phyloP scores from a whole-genome alignment of 441 rosid species.

The Oxalis stricta region DNA sequence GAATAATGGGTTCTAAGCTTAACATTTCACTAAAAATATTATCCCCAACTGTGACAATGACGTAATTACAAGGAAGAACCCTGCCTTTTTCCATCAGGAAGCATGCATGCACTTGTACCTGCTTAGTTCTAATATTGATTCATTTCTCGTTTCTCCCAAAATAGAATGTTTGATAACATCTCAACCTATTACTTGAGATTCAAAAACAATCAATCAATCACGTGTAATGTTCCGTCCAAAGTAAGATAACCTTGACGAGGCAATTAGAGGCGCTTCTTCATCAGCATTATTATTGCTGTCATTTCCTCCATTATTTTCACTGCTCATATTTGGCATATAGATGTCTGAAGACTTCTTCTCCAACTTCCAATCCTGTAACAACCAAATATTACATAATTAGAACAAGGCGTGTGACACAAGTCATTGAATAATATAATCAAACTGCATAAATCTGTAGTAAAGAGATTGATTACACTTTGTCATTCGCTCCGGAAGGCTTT shows the following conservation, averaged over 20 bases:
- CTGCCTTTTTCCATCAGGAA: conserved; percentile 6
- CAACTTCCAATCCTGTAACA: conserved; percentile 72
- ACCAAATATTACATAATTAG: neutral
- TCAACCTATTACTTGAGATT: conserved; percentile 1
- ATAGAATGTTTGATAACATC: neutral
- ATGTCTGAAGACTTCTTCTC: conserved; percentile 93
- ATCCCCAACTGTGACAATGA: conserved; percentile 2
- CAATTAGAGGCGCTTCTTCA: conserved; percentile 75
- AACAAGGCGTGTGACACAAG: too few relatives aligned
- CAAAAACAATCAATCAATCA: conserved; percentile 4
- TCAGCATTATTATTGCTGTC: conserved; percentile 33
- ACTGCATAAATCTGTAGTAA: too few relatives aligned
- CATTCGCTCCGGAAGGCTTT: conserved; percentile 61
- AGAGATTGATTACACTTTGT: conserved; percentile 54
- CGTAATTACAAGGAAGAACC: conserved; percentile 13
- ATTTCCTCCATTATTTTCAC: conserved; percentile 24
- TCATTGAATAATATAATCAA: too few relatives aligned
- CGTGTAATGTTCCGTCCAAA: conserved; percentile 43
- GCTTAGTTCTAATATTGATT: neutral
- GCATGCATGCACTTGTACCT: neutral
- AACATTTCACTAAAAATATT: neutral
- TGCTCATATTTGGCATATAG: conserved; percentile 36
- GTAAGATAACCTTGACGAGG: conserved; percentile 55
- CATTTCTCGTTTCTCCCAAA: neutral
- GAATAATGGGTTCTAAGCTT: conserved; percentile 12